These are phyloP conservation scores for Brassica carinata DNA, from an alignment of 345 rosid species.

Conservation along the genomic window DNA sequence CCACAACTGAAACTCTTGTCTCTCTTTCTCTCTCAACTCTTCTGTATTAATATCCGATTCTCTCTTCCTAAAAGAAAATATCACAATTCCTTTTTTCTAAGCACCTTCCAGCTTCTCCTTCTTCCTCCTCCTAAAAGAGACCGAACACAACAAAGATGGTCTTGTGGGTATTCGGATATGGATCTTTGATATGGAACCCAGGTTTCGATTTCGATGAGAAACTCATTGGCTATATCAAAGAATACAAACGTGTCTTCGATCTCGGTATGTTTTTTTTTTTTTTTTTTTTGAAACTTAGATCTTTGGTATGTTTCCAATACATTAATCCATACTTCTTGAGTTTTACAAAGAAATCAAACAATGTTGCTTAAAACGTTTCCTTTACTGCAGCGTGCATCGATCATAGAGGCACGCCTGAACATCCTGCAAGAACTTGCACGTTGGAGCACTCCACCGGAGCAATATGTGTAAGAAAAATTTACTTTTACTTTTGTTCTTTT, in stretches of 20 bases:
- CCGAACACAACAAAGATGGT: conserved; percentile 51
- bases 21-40: background rate
- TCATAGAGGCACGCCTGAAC: conserved; percentile 89
- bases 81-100: background rate
- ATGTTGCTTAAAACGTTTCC: background rate
- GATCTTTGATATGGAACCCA: conserved; percentile 96
- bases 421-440: conserved; percentile 95
- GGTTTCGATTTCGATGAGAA: conserved; percentile 90
- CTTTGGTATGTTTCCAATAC: conserved; percentile 44
- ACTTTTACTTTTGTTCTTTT: background rate
- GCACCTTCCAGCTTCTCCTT: background rate
- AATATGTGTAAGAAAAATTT: conserved; percentile 53
- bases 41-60: conserved; percentile 22
- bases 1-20: background rate
- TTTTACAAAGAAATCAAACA: background rate
- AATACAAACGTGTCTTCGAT: conserved; percentile 87
- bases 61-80: background rate
- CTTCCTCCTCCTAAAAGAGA: background rate
- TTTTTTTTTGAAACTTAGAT: no score
- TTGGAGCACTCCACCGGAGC: conserved; percentile 64
- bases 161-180: conserved; percentile 96
- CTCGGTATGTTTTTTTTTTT: conserved; percentile 51
- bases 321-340: background rate
- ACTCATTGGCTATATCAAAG: conserved; percentile 70
- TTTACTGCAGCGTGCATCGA: conserved; percentile 75